Evolutionary conservation across 371 early-diverging fungal species (phyloP), one percentile per base, ranked within the genome.

Genomic region (Mucor indicus): DNA sequence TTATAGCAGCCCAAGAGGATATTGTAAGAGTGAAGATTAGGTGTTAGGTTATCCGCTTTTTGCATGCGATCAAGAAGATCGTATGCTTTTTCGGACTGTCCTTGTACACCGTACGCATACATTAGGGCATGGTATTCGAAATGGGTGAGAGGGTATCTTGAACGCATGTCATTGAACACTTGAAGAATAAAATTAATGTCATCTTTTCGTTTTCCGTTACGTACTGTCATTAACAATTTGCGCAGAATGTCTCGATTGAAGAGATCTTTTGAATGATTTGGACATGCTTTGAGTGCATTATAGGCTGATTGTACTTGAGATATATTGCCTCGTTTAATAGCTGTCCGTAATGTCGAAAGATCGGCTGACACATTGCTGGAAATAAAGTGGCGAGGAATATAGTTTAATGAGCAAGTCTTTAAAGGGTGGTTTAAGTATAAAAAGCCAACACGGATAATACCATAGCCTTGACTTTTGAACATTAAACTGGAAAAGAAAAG

Each of bases 1-100:
- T 80, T 75, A 48, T 68, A 80, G 12, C 75, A 76, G 11, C 75
- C 64, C 7, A 83, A 45, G 11, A 80, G 46, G 0, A 70, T 80
- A 47, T 80, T 77, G 49, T 76, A 81, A 1, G 79, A 62, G 38
- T 68, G 57, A 7, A 60, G 36, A 9, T 55, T 69, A 1, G 66
- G 64, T 1, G 33, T 12, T 2, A 71, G 10, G 4, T 60, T 40
- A 16, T 48, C 38, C 5, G 31, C 45, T 12, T 42, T 22, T 11
- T 23, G 13, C 75, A 84, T 80, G 8, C 51, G 40, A 4, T 62
- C 37, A 1, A 63, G 50, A 10, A 75, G 32, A 2, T 21, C 17
- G 15, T 57, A 43, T 1, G 70, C 67, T 9, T 54, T 27, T 6
- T 60, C 45, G 2, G 68, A 62, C 17, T 44, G 29, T 1, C 49